These are phyloP conservation scores for Lithospermum erythrorhizon DNA, from an alignment of 257 asterid genomes.

Conservation along the genomic window DNA sequence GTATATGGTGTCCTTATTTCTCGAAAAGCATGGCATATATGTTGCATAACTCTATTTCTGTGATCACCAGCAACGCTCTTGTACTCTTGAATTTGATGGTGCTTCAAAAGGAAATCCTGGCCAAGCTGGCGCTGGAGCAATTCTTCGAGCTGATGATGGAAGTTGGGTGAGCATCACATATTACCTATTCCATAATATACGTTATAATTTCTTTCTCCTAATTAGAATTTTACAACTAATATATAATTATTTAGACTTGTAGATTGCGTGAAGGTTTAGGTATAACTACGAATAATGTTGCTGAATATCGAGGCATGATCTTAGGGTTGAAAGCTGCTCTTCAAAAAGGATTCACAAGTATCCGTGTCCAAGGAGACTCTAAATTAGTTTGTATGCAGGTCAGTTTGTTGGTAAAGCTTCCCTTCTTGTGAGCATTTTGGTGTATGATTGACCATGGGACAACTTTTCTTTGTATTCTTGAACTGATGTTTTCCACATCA, in stretches of 20 bases:
- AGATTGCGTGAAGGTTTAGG: slow-evolving; percentile 96
- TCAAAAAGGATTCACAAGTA: slow-evolving; percentile 67
- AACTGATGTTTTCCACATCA: too few species aligned
- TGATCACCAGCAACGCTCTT: slow-evolving; percentile 44
- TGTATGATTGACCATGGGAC: neutral
- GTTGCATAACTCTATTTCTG: slow-evolving; percentile 10
- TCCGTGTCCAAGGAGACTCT: slow-evolving; percentile 95
- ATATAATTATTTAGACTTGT: slow-evolving; percentile 47
- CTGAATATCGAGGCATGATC: slow-evolving; percentile 90
- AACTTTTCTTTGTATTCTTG: too few species aligned
- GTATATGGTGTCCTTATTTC: neutral
- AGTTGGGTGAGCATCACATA: slow-evolving; percentile 37
- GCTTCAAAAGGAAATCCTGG: slow-evolving; percentile 99
- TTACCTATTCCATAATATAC: slow-evolving; percentile 2
- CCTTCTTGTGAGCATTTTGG: neutral
- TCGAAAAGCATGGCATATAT: neutral
- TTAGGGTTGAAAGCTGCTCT: slow-evolving; percentile 82
- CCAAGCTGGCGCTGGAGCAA: slow-evolving; percentile 94
- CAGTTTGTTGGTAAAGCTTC: slow-evolving; percentile 2
- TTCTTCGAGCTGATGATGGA: slow-evolving; percentile 86
- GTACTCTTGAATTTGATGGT: slow-evolving; percentile 91
- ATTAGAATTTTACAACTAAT: neutral
- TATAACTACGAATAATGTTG: slow-evolving; percentile 74
- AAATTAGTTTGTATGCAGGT: slow-evolving; percentile 99
- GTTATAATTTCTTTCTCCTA: slow-evolving; percentile 1